A percentile compares a stretch with the other conserved stretches of the same genome.
Conservation (phyloP, 192 early-diverging fungal genomes). For the Dissophora globulifera region DNA sequence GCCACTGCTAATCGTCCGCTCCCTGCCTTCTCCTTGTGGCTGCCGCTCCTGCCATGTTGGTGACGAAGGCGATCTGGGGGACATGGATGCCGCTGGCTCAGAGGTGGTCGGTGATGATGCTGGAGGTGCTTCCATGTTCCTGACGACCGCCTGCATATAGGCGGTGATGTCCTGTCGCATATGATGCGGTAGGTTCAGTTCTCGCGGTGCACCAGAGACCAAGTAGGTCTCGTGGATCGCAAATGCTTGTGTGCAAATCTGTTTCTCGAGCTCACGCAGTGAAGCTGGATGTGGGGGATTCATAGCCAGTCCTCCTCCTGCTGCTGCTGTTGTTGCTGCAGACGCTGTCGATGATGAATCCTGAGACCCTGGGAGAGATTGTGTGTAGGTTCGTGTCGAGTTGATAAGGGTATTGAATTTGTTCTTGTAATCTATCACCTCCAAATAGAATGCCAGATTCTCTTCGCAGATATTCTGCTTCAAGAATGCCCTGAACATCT, state of each 20-base stretch:
- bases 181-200: slow-evolving; percentile 64
- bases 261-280: slow-evolving; percentile 51
- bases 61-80: slow-evolving; percentile 25
- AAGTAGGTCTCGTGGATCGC: slow-evolving; percentile 63
- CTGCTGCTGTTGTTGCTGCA: neutral
- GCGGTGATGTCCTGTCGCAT: slow-evolving; percentile 59
- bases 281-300: slow-evolving; percentile 17
- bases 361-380: slow-evolving; percentile 9
- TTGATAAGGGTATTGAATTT: slow-evolving; percentile 37
- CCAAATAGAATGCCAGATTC: slow-evolving; percentile 74
- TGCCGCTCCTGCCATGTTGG: neutral
- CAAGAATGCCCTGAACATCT: slow-evolving; percentile 71
- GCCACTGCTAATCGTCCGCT: neutral
- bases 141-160: slow-evolving; percentile 58
- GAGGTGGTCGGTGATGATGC: neutral
- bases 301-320: neutral
- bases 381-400: slow-evolving; percentile 19
- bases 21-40: neutral
- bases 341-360: neutral
- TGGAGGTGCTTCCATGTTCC: slow-evolving; percentile 32
- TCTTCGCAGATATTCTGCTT: slow-evolving; percentile 78
- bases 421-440: slow-evolving; percentile 63
- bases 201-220: slow-evolving; percentile 54
- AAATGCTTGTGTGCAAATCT: slow-evolving; percentile 63
- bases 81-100: neutral